Evolutionary conservation across 1,139 yeast species (phyloP).

Genomic region (Yamadazyma atlantica): DNA sequence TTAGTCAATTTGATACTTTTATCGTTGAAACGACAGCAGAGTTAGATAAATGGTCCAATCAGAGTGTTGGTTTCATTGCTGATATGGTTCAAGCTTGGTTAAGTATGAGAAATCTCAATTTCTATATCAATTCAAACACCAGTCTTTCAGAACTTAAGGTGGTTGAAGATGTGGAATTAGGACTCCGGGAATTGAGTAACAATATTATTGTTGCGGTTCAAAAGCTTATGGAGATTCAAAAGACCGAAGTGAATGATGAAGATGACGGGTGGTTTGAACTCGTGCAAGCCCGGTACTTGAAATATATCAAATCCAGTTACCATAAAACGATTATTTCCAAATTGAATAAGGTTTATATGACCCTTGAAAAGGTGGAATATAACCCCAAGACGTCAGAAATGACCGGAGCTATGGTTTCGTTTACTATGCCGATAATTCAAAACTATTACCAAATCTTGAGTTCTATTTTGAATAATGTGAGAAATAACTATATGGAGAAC

Average conservation of each 20-base stretch:
- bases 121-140: constrained; percentile 25
- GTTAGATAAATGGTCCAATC: constrained; percentile 30
- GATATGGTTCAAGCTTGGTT: constrained; percentile 46
- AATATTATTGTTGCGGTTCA: constrained; percentile 71
- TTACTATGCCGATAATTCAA: constrained; percentile 57
- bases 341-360: constrained; percentile 18
- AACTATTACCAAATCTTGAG: constrained; percentile 50
- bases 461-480: constrained; percentile 40
- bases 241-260: constrained; percentile 40
- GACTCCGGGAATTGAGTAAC: constrained; percentile 54
- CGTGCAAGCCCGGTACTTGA: constrained; percentile 45
- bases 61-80: constrained; percentile 42
- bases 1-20: constrained; percentile 8
- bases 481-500: constrained; percentile 48
- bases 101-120: constrained; percentile 15
- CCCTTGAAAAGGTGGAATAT: constrained; percentile 31
- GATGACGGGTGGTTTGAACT: constrained; percentile 65
- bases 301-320: constrained; percentile 30
- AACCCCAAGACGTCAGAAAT: constrained; percentile 34
- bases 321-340: constrained; percentile 27
- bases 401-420: constrained; percentile 45
- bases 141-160: constrained; percentile 19
- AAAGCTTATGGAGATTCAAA: constrained; percentile 39
- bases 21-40: constrained; percentile 2
- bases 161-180: constrained; percentile 44